Evolutionary conservation across 2,329 filamentous ascomycete species (phyloP).

Genomic region (Biscogniauxia sp.): DNA sequence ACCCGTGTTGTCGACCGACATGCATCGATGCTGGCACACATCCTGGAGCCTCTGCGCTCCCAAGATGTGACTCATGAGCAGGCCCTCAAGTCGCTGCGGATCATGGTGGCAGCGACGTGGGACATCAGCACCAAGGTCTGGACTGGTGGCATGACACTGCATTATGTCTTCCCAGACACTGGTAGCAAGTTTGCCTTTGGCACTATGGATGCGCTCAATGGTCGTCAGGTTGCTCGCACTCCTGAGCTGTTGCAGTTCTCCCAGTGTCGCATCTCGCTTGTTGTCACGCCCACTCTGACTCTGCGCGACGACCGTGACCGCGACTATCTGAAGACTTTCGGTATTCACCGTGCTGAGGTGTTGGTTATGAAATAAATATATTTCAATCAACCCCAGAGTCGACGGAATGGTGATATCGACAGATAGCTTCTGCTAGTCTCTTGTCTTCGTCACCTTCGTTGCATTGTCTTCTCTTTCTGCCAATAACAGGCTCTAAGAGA

Average conservation of each 20-base stretch:
- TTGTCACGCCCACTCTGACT: conserved; percentile 25
- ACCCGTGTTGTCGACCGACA: conserved; percentile 20
- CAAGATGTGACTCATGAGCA: conserved; percentile 13
- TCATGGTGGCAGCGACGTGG: conserved; percentile 26
- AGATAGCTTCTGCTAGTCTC: not conserved
- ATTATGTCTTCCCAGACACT: conserved; percentile 32
- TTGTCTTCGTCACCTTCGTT: too few relatives aligned
- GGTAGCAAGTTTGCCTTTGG: conserved; percentile 24
- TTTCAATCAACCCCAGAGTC: not conserved
- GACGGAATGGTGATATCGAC: not conserved
- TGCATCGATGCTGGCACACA: conserved; percentile 17
- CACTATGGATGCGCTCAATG: conserved; percentile 30
- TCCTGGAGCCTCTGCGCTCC: conserved; percentile 28
- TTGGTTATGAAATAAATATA: conserved; percentile 30
- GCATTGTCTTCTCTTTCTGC: too few relatives aligned
- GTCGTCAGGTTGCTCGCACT: conserved; percentile 12
- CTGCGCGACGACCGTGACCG: conserved; percentile 27
- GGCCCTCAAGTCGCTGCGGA: conserved; percentile 17
- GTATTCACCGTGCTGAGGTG: conserved; percentile 30
- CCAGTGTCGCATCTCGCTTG: conserved; percentile 29
- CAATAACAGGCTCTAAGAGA: too few relatives aligned
- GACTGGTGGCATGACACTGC: conserved; percentile 30
- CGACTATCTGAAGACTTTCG: conserved; percentile 19
- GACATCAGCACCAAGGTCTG: conserved; percentile 31
- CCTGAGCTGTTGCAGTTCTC: conserved; percentile 22